Base-by-base conservation (phyloP, 139 green algal species). In the Limnomonas spitsbergensis region DNA sequence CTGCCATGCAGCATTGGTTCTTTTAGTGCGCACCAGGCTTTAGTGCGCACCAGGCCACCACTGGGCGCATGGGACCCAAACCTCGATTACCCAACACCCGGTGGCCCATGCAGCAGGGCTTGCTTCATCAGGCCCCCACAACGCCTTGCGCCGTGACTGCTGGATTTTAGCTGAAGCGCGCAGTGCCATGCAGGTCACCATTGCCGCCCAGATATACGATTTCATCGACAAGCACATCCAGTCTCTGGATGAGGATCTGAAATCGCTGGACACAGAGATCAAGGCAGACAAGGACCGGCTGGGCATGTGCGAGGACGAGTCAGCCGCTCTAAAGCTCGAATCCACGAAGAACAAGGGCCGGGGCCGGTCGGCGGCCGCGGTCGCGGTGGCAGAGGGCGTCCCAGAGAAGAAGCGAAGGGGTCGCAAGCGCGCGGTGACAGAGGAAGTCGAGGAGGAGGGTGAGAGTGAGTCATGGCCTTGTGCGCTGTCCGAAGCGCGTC, bases 211-310 rank as follows among this genome's bases (percentile, higher is more conserved):
- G 80, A 85, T 95, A 0, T 96, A 96, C 53, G 92, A 97, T 79
- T 90, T 89, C 70, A 88, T 97, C 3, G 92, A 97, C 79, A 82
- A 86, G 38, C 88, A 93, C 67, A 96, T 96, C 70, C 82, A 88
- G 78, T 27, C 29, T 38, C 40, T 83, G 27, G 90, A 94, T 71
- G 88, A 87, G 69, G 89, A 92, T 56, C 80, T 94, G 38, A 78
- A 80, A 27, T 53, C 68, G 0, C 92, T 96, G 71, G 87, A 90
- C 35, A 53, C 67, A 6, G 89, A 95, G 69, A 85, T 96, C 1
- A 77, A 80, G 1, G 78, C 82, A 20, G 89, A 95, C 39, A 86
- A 86, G 37, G 29, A 77, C 36, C 40, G 79, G 32, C 81, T 89
- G 37, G 91, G 88, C 2, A 38, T 95, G 42, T 75, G 83, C 27